Percentiles rank a stretch among this genome's conserved stretches.
Evolutionary conservation across 768 basidiomycete species (phyloP).

Genomic region (Pulveroboletus ravenelii): DNA sequence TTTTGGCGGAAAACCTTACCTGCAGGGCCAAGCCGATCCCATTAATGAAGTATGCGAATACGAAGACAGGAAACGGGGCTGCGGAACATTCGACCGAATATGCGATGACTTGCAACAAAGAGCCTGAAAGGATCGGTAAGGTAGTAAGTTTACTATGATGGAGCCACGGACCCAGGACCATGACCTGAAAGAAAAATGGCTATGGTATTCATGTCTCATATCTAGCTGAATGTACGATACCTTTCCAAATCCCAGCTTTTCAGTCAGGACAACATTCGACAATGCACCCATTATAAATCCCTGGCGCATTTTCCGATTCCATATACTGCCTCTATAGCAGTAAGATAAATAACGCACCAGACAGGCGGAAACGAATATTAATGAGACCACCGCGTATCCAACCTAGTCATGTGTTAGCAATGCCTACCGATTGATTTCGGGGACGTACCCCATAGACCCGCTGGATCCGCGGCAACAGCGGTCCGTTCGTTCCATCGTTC

Average conservation of each 20-base stretch:
- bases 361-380: constrained; percentile 51
- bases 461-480: constrained; percentile 70
- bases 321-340: neutral
- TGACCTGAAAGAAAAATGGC: constrained; percentile 29
- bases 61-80: constrained; percentile 62
- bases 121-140: constrained; percentile 34
- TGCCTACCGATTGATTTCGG: neutral
- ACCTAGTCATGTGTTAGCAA: constrained; percentile 31
- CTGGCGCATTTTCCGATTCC: constrained; percentile 23
- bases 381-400: constrained; percentile 47
- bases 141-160: neutral
- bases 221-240: constrained; percentile 15
- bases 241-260: constrained; percentile 42
- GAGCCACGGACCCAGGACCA: constrained; percentile 32
- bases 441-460: constrained; percentile 42
- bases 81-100: constrained; percentile 51
- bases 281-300: constrained; percentile 43
- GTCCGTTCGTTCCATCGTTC: constrained; percentile 75
- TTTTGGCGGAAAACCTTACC: constrained; percentile 22
- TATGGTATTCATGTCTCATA: neutral
- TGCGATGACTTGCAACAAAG: constrained; percentile 47
- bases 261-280: constrained; percentile 43
- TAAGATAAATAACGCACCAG: constrained; percentile 28
- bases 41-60: constrained; percentile 41
- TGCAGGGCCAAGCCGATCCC: constrained; percentile 50